Base-by-base conservation (phyloP, 345 rosid species). In the Corchorus capsularis region DNA sequence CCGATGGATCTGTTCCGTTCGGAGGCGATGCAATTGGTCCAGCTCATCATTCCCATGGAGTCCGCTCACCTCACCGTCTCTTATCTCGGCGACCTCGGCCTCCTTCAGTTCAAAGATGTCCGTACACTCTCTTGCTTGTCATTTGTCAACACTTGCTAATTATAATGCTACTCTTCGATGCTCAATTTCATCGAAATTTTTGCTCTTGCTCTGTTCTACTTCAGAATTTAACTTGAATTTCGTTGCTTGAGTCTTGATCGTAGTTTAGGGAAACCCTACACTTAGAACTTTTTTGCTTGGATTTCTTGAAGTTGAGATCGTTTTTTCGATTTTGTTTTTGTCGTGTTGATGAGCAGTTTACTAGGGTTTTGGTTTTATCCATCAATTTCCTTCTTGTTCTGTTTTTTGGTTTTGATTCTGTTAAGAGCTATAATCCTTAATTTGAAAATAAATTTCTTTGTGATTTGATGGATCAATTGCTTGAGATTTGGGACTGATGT, bases 1-100 rank as follows among this genome's bases (percentile, higher is more conserved):
- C 87, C 92, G 89, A 93, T 96, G 96, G 99, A 93, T 89, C 94
- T 96, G 75, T 78, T 96, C 78, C 84, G 96, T 70, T 96, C 98
- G 16, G 99, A 96, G 87, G 66, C 93, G 80, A 93, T 93, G 99
- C 99, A 96, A 50, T 87, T 96, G 84, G 93, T 92, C 32, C 99
- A 92, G 78, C 84, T 93, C 86, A 92, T 92, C 81, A 86, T 96
- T 79, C 99, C 99, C 1, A 88, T 93, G 76, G 97, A 93, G 83
- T 91, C 98, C 20, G 93, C 97, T 75, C 96, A 90, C 78, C 89
- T 89, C 77, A 92, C 96, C 72, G 95, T 93, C 80, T 89, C 96
- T 45, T 92, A 92, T 80, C 94, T 96, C 78, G 98, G 97, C 8
- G 94, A 92, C 83, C 93, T 91, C 66, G 99, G 97, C 71, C 91